phyloP scores from a whole-genome alignment of 176 grass and related monocot genomes.

The Avena atlantica region DNA sequence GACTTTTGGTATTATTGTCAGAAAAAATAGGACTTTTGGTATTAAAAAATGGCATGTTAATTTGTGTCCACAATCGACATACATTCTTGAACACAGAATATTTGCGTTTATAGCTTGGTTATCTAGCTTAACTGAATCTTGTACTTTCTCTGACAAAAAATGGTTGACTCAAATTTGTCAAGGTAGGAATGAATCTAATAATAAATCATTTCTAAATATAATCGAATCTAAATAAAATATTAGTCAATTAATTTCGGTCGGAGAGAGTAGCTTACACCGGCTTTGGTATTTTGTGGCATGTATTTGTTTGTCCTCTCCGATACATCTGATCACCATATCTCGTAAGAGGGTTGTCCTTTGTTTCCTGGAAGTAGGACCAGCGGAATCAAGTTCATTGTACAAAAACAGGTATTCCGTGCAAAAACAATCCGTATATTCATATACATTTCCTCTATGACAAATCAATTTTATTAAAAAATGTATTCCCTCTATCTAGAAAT shows the following conservation, averaged over 20 bases:
- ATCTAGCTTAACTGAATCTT: conserved; percentile 13
- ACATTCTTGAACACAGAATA: conserved; percentile 30
- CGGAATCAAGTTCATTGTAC: conserved; percentile 29
- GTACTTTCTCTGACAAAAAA: not conserved
- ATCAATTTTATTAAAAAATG: too few species aligned
- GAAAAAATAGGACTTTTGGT: too few species aligned
- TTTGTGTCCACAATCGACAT: not conserved
- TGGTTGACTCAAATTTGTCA: too few species aligned
- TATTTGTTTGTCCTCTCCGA: conserved; percentile 11
- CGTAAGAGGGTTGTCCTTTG: not conserved
- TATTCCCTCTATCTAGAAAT: too few species aligned
- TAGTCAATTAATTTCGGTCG: too few species aligned
- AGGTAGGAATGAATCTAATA: too few species aligned
- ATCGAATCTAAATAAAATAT: too few species aligned
- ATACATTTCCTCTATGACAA: too few species aligned
- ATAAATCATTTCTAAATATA: too few species aligned
- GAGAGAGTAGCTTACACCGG: not conserved
- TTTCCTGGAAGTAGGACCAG: conserved; percentile 23
- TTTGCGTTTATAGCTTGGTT: not conserved
- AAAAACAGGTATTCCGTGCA: conserved; percentile 1
- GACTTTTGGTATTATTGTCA: conserved; percentile 11
- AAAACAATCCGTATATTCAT: not conserved
- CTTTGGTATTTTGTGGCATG: not conserved
- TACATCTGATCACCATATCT: conserved; percentile 6
- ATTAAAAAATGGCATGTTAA: not conserved